Percentiles rank a stretch among this genome's conserved stretches.
phyloP scores from a whole-genome alignment of 352 stramenopile species.

The Phytophthora hibernalis region DNA sequence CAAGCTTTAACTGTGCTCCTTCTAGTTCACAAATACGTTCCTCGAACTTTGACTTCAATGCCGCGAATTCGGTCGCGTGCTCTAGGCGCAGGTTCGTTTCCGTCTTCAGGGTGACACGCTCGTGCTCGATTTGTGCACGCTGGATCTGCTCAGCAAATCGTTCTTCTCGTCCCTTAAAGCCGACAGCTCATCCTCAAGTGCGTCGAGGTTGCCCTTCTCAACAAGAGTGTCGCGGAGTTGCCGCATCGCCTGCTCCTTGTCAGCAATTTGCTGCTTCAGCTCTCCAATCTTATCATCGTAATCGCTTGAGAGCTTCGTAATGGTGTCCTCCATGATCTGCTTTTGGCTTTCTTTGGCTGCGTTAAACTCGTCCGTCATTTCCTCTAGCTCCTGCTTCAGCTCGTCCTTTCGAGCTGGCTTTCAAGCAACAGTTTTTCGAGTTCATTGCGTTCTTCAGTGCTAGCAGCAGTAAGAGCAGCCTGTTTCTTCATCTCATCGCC shows the following conservation, averaged over 20 bases:
- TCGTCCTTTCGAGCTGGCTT: slow-evolving; percentile 62
- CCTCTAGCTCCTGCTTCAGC: slow-evolving; percentile 58
- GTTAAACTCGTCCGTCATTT: slow-evolving; percentile 49
- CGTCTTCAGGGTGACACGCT: slow-evolving; percentile 38
- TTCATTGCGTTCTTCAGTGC: slow-evolving; percentile 46
- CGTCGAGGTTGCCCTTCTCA: slow-evolving; percentile 57
- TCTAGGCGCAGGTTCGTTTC: slow-evolving; percentile 40
- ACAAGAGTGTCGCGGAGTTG: slow-evolving; percentile 52
- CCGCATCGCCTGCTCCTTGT: slow-evolving; percentile 58
- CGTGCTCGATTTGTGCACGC: slow-evolving; percentile 47
- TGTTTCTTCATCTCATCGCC: slow-evolving; percentile 46
- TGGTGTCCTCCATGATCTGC: slow-evolving; percentile 44
- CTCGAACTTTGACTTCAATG: slow-evolving; percentile 51
- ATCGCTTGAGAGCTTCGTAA: slow-evolving; percentile 53
- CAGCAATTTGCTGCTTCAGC: slow-evolving; percentile 48
- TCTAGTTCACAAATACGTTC: slow-evolving; percentile 54
- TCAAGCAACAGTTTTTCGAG: slow-evolving; percentile 61
- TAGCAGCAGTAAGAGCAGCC: slow-evolving; percentile 36
- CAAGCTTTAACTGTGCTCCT: slow-evolving; percentile 41
- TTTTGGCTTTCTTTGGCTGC: slow-evolving; percentile 48
- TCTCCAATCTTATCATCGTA: slow-evolving; percentile 57
- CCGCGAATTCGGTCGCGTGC: slow-evolving; percentile 49
- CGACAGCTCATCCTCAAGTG: slow-evolving; percentile 50
- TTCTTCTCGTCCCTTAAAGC: slow-evolving; percentile 60
- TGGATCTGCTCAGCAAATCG: slow-evolving; percentile 53